These are phyloP conservation scores for Taphrina wiesneri DNA, from an alignment of 1,139 yeast species.

Conservation along the genomic window DNA sequence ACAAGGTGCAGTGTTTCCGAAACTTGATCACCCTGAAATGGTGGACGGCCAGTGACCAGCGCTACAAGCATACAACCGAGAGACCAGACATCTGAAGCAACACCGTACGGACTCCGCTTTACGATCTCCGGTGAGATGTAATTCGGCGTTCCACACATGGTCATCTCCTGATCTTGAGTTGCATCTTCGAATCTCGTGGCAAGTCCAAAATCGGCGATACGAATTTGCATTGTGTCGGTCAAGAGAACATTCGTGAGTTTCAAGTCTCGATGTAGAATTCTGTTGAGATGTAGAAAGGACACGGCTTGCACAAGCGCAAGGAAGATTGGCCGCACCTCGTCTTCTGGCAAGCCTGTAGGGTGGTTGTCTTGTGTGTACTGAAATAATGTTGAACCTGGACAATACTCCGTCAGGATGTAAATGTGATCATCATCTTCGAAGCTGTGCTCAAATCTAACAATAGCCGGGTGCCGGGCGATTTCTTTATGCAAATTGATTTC, in stretches of 20 bases:
- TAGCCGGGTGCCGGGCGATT: conserved; percentile 61
- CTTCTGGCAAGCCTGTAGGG: conserved; percentile 32
- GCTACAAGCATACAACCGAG: conserved; percentile 61
- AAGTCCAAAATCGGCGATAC: conserved; percentile 36
- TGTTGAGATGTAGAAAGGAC: conserved; percentile 64
- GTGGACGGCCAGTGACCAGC: conserved; percentile 57
- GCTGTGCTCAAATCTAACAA: conserved; percentile 89
- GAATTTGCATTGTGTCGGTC: conserved; percentile 17
- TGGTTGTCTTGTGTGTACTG: conserved; percentile 21
- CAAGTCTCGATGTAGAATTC: conserved; percentile 81
- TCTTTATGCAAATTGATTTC: conserved; percentile 29
- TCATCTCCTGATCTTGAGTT: conserved; percentile 41
- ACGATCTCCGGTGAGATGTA: conserved; percentile 54
- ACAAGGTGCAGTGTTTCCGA: conserved; percentile 33
- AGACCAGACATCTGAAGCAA: conserved; percentile 62
- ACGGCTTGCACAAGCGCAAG: conserved; percentile 71
- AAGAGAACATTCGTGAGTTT: conserved; percentile 63
- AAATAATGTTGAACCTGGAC: conserved; percentile 74
- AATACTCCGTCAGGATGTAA: conserved; percentile 86
- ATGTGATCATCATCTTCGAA: conserved; percentile 94
- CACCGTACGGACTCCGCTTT: conserved; percentile 57
- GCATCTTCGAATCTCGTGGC: conserved; percentile 32
- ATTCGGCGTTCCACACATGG: conserved; percentile 44
- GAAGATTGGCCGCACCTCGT: conserved; percentile 54
- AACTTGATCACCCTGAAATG: conserved; percentile 51